These are phyloP conservation scores for Kluyveromyces nonfermentans DNA, from an alignment of 805 yeast genomes.

Conservation along the genomic window DNA sequence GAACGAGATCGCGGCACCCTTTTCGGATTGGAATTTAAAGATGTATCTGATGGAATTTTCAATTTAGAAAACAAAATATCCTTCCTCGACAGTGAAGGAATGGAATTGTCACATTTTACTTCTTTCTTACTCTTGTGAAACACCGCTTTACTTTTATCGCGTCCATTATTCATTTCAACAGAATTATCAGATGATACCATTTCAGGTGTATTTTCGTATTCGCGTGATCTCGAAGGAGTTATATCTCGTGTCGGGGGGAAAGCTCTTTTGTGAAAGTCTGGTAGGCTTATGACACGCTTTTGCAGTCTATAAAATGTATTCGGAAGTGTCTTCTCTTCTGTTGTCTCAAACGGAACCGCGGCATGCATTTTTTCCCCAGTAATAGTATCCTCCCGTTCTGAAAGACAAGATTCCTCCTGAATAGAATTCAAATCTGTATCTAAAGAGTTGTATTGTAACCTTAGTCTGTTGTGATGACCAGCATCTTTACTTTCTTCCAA, in stretches of 20 bases:
- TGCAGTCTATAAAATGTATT: constrained; percentile 14
- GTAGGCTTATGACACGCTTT: constrained; percentile 14
- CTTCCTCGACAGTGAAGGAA: neutral
- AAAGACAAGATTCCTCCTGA: constrained; percentile 10
- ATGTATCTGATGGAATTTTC: neutral
- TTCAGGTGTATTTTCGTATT: neutral
- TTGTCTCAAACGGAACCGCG: constrained; percentile 1
- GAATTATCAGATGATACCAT: neutral
- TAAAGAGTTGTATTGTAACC: neutral
- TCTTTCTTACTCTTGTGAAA: neutral
- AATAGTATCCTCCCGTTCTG: constrained; percentile 1
- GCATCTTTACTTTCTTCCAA: neutral
- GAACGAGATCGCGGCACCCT: neutral
- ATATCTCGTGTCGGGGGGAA: neutral
- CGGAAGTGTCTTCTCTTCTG: neutral
- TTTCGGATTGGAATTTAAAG: neutral
- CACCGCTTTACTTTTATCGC: neutral
- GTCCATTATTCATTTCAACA: neutral
- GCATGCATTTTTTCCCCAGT: constrained; percentile 1
- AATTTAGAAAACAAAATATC: neutral
- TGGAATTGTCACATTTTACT: neutral
- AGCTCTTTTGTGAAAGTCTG: constrained; percentile 14
- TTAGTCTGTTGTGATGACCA: neutral
- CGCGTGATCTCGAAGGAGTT: neutral
- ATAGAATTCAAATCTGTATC: constrained; percentile 9